phyloP scores from a whole-genome alignment of 495 filamentous ascomycete genomes.

The Aspergillus wentii region DNA sequence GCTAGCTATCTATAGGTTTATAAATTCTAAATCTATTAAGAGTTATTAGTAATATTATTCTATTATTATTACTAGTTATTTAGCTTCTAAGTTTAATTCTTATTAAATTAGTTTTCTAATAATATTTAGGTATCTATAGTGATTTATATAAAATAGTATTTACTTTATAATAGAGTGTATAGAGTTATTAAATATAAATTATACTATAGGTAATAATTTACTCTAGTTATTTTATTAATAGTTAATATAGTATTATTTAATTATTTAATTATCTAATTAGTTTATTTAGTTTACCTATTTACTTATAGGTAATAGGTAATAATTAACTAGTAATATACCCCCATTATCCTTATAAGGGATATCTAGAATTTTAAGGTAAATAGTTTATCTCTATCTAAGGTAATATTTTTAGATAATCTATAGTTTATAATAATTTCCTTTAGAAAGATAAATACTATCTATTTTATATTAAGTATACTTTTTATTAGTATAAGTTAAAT shows the following conservation, averaged over 20 bases:
- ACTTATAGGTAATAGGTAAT: neutral
- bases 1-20: too few species aligned
- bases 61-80: too few species aligned
- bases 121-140: neutral
- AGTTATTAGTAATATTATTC: too few species aligned
- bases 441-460: neutral
- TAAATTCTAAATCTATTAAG: too few species aligned
- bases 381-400: slow-evolving; percentile 1
- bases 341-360: neutral
- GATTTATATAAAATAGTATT: neutral
- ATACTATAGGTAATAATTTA: too few species aligned
- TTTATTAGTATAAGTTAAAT: slow-evolving; percentile 1
- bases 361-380: neutral
- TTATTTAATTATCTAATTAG: neutral
- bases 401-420: neutral
- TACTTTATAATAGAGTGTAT: too few species aligned
- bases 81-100: neutral
- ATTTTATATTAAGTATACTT: slow-evolving; percentile 3
- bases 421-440: neutral
- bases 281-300: neutral
- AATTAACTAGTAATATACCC: neutral
- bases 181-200: too few species aligned
- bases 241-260: neutral
- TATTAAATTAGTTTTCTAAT: too few species aligned
- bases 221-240: neutral